A percentile compares a stretch with the other conserved stretches of the same genome.
Conservation (phyloP, 441 rosid genomes). For the Adansonia grandidieri region DNA sequence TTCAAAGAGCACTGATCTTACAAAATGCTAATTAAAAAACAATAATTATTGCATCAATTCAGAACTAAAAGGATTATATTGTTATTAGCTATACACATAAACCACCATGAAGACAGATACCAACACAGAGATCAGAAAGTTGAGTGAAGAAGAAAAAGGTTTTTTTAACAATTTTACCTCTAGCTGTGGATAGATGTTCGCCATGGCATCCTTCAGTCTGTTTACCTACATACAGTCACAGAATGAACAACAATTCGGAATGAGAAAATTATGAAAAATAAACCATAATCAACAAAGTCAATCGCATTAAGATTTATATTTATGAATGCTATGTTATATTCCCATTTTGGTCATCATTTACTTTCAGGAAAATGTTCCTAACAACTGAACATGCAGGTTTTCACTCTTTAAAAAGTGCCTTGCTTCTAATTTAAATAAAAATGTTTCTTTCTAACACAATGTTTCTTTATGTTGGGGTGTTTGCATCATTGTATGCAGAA, state of each 20-base stretch:
- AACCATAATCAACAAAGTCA: not conserved
- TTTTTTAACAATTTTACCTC: slow-evolving; percentile 53
- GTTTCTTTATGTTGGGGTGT: not conserved
- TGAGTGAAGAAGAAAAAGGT: not conserved
- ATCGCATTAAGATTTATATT: not conserved
- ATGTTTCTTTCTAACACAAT: not conserved
- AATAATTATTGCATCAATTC: not conserved
- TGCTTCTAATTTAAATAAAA: not conserved
- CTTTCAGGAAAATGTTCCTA: not conserved
- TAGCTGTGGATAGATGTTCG: slow-evolving; percentile 76
- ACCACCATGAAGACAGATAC: not conserved
- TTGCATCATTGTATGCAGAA: not conserved
- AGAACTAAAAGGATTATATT: not conserved
- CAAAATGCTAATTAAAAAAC: not conserved
- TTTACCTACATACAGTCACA: slow-evolving; percentile 56
- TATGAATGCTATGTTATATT: not conserved
- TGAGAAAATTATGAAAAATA: slow-evolving; percentile 10
- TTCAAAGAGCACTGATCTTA: not conserved
- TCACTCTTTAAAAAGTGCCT: not conserved
- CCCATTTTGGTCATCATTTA: not conserved
- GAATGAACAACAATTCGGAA: slow-evolving; percentile 20
- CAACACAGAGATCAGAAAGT: not conserved
- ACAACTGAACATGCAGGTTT: not conserved
- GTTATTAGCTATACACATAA: not conserved
- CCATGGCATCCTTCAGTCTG: slow-evolving; percentile 87